Evolutionary conservation across 768 basidiomycete species (phyloP), one percentile per base, ranked within the genome.

Genomic region (Russula virescens): DNA sequence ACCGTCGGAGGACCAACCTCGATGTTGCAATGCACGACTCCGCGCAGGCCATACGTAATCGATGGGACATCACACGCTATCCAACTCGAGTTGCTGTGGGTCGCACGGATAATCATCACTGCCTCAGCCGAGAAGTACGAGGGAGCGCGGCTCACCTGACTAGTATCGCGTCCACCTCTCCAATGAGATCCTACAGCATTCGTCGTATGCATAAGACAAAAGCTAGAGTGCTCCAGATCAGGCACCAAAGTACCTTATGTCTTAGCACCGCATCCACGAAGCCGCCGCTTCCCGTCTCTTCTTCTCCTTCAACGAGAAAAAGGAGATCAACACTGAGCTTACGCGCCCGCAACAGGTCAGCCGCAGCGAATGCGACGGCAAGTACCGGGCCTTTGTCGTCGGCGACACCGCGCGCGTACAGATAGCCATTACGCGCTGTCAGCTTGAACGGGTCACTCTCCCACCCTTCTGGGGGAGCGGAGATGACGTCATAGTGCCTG

Each of bases 361-460:
- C 90, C 13, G 88, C 93, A 0, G 97, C 97, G 67, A 86, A 91
- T 0, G 96, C 97, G 18, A 87, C 81, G 1, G 95, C 94, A 63
- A 98, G 80, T 50, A 97, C 87, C 0, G 97, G 97, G 0, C 96
- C 97, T 71, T 99, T 98, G 77, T 99, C 87, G 69, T 99, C 97
- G 1, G 91, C 89, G 1, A 91, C 88, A 4, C 97, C 93, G 49
- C 91, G 85, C 23, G 95, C 96, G 69, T 94, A 94, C 0, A 95
- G 76, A 70, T 90, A 94, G 0, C 94, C 94, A 68, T 98, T 94
- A 13, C 85, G 81, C 2, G 94, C 94, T 0, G 82, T 82, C 64
- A 98, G 75, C 8, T 76, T 78, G 75, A 93, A 99, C 0, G 97
- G 96, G 62, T 93, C 86, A 1, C 88, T 86, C 23, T 80, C 75